Conservation (phyloP, 2,329 filamentous ascomycete genomes). For the Trichothecium roseum region DNA sequence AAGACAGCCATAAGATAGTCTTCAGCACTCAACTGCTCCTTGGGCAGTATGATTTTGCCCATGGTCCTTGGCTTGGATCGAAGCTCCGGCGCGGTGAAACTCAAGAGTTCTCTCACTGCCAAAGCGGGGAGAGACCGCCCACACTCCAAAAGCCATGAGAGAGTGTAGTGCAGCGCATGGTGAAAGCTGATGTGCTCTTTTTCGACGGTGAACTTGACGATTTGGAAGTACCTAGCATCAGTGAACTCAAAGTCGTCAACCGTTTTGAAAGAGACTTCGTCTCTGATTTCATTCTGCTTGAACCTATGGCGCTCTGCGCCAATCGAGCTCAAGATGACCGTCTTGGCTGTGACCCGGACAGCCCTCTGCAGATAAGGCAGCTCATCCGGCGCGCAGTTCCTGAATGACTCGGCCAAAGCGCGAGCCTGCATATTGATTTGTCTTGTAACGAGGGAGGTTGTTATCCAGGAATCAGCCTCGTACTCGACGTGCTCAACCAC, state of each 20-base stretch:
- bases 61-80: slow-evolving; percentile 52
- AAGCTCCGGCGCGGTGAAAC: slow-evolving; percentile 63
- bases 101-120: slow-evolving; percentile 57
- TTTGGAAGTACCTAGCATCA: slow-evolving; percentile 38
- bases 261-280: slow-evolving; percentile 73
- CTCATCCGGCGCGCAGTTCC: slow-evolving; percentile 54
- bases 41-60: slow-evolving; percentile 46
- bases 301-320: slow-evolving; percentile 84
- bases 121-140: slow-evolving; percentile 64
- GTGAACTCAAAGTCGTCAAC: slow-evolving; percentile 76
- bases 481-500: slow-evolving; percentile 96
- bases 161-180: slow-evolving; percentile 87
- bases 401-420: slow-evolving; percentile 81
- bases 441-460: slow-evolving; percentile 82
- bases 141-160: slow-evolving; percentile 92
- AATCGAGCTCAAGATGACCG: slow-evolving; percentile 79
- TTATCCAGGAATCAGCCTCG: slow-evolving; percentile 97
- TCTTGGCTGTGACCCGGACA: slow-evolving; percentile 66
- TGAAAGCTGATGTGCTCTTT: slow-evolving; percentile 93
- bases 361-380: slow-evolving; percentile 56
- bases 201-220: slow-evolving; percentile 83
- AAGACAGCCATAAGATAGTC: slow-evolving; percentile 81
- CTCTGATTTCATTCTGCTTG: slow-evolving; percentile 76
- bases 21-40: slow-evolving; percentile 51
- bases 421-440: slow-evolving; percentile 91